These are phyloP conservation scores for Talaromyces marneffei DNA, from an alignment of 2,329 filamentous ascomycete genomes.

Conservation along the genomic window DNA sequence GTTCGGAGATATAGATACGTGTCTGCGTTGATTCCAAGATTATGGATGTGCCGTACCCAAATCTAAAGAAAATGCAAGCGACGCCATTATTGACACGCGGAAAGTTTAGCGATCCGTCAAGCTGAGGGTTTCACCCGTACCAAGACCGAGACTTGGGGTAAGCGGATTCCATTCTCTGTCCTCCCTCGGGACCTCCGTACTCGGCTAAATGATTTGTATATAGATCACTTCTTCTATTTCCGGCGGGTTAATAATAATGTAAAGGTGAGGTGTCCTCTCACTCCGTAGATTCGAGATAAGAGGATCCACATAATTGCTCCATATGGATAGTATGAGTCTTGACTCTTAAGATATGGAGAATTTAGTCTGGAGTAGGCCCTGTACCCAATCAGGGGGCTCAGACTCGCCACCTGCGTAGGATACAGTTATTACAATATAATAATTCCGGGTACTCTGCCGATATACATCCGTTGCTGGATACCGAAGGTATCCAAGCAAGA, in stretches of 20 bases:
- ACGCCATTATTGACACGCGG: background rate
- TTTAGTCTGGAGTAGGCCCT: background rate
- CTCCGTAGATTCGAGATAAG: background rate
- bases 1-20: background rate
- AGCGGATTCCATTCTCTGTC: too few species aligned
- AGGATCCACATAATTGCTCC: background rate
- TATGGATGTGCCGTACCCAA: background rate
- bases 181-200: too few species aligned
- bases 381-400: background rate
- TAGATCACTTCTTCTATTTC: background rate
- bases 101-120: background rate
- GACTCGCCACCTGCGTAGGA: background rate
- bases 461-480: background rate
- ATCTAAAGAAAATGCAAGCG: background rate
- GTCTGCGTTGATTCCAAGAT: background rate
- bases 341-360: background rate
- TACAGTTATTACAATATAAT: background rate
- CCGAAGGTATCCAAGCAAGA: background rate
- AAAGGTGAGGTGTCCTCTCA: background rate
- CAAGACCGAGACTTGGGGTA: background rate
- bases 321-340: background rate
- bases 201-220: background rate
- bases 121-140: background rate
- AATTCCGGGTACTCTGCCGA: background rate
- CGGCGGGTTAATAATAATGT: background rate